phyloP scores from a whole-genome alignment of 495 filamentous ascomycete genomes.

The Aspergillus campestris region DNA sequence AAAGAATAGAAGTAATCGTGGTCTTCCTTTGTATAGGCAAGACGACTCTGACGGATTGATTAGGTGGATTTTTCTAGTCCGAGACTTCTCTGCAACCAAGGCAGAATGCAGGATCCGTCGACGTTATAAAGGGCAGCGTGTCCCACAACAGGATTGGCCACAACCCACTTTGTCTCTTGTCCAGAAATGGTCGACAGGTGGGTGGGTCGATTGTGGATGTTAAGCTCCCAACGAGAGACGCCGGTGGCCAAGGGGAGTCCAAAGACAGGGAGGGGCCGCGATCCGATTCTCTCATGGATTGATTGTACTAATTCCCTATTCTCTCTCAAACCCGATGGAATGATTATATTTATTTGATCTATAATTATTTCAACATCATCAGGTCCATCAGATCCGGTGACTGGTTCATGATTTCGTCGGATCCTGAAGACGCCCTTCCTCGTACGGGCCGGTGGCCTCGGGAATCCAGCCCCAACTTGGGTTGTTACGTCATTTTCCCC shows the following conservation, averaged over 20 bases:
- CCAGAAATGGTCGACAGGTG: constrained; percentile 16
- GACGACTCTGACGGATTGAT: too few species aligned
- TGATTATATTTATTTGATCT: not conserved
- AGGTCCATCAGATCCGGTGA: not conserved
- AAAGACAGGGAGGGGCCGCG: too few species aligned
- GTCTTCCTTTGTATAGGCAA: too few species aligned
- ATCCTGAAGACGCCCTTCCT: too few species aligned
- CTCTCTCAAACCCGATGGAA: not conserved
- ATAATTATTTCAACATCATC: not conserved
- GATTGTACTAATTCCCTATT: not conserved
- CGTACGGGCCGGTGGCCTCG: constrained; percentile 5
- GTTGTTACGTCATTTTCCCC: constrained; percentile 2
- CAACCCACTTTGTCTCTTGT: constrained; percentile 31
- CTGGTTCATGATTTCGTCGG: too few species aligned
- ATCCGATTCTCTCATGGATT: too few species aligned
- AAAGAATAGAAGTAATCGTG: not conserved
- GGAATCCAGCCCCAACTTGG: constrained; percentile 2
- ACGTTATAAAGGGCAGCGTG: constrained; percentile 30
- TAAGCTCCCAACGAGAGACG: constrained; percentile 18
- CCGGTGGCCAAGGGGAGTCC: constrained; percentile 4
- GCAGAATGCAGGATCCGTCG: constrained; percentile 15
- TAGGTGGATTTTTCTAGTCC: not conserved
- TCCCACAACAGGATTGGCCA: constrained; percentile 20
- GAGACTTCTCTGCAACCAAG: not conserved
- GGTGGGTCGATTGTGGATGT: constrained; percentile 35